phyloP scores from a whole-genome alignment of 2,329 filamentous ascomycete genomes.

The Hypoxylon sp. region DNA sequence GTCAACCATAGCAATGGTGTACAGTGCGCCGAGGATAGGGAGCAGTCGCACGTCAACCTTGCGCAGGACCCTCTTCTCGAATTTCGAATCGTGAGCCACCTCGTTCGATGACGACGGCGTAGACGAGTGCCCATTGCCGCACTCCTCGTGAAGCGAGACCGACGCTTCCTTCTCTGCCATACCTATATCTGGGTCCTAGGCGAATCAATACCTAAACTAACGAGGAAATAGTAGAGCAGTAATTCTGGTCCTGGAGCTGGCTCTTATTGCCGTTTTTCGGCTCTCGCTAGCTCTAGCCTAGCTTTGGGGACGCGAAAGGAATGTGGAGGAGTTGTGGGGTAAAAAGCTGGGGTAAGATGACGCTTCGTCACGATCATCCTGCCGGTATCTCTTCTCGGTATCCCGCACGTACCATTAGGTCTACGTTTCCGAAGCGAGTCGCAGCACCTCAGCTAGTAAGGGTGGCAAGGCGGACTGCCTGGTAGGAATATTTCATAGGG shows the following conservation, averaged over 20 bases:
- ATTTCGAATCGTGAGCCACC: slow-evolving; percentile 31
- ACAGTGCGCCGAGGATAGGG: slow-evolving; percentile 51
- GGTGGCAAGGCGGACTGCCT: slow-evolving; percentile 3
- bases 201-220: not conserved
- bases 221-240: not conserved
- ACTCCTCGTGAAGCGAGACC: slow-evolving; percentile 40
- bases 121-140: slow-evolving; percentile 5
- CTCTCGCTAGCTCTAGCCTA: slow-evolving; percentile 13
- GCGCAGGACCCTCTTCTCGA: slow-evolving; percentile 46
- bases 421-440: slow-evolving; percentile 23
- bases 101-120: slow-evolving; percentile 4
- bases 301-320: slow-evolving; percentile 13
- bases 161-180: slow-evolving; percentile 42
- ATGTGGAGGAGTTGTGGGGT: slow-evolving; percentile 42
- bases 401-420: slow-evolving; percentile 16
- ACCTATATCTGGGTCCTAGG: not conserved
- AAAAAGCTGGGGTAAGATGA: slow-evolving; percentile 43
- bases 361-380: slow-evolving; percentile 21
- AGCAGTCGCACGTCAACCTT: slow-evolving; percentile 56
- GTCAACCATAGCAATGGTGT: slow-evolving; percentile 52
- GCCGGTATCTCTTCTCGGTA: slow-evolving; percentile 29
- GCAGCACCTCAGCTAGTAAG: slow-evolving; percentile 17
- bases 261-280: slow-evolving; percentile 32
- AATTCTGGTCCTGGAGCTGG: not conserved
- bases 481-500: not conserved